Base-by-base conservation (phyloP, 352 stramenopile species). In the Phytophthora pini region DNA sequence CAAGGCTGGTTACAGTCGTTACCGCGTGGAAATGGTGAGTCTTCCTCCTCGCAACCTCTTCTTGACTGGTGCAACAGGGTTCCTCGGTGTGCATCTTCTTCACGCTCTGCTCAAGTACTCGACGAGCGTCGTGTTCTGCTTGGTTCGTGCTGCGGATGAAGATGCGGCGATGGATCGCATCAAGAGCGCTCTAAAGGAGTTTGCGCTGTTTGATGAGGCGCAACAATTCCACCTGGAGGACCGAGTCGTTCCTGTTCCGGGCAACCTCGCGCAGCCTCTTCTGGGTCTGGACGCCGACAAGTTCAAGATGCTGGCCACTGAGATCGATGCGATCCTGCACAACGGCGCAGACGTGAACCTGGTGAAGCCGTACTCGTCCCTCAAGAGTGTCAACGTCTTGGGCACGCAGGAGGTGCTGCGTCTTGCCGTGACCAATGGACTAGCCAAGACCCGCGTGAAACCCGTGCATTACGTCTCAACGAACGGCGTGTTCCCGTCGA, bases 291-390 rank as follows among this genome's bases (percentile, higher is more conserved):
- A 84, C 40, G 72, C 86, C n/a, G 61, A 85, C 40, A 86, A 77
- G 50, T 98, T 96, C 75, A 96, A 96, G 65, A 84, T 86, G 67
- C 63, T 98, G 15, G 84, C 87, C 17, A 88, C 78, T n/a, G 88
- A 93, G 38, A 80, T 97, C 31, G 92, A 98, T 49, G 88, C 88
- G 15, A 95, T 98, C 53, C 62, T 98, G 56, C 93, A 98, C 70
- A 97, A 96, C 68, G 93, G 87, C 20, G 93, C 93, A n/a, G 80
- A 97, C 40, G 93, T 98, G 15, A 97, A 96, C 61, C 68, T 98
- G n/a, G 92, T 96, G 17, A 95, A 97, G 58, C 87, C 90, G 10
- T 98, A 97, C 61, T 80, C 95, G 34, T 68, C 80, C 17, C 74
- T 97, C 32, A 94, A 94, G 61, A 82, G 86, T 36, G 82, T 88